These are phyloP conservation scores for Cyberlindnera petersonii DNA, from an alignment of 805 yeast species.

Conservation along the genomic window DNA sequence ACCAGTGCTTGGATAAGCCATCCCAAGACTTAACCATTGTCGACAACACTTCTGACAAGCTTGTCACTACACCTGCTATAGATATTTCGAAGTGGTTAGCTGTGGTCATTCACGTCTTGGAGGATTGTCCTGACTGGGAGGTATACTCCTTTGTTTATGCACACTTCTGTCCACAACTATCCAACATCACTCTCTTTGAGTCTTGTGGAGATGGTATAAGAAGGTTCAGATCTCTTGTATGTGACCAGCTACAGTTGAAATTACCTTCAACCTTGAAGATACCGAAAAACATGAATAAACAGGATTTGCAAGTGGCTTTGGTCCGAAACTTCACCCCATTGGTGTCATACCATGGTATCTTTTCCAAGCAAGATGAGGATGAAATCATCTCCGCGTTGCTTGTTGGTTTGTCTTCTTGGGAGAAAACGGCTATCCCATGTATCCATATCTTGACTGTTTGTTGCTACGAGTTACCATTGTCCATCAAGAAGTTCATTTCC, in stretches of 20 bases:
- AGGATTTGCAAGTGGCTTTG: slow-evolving; percentile 63
- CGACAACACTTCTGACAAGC: slow-evolving; percentile 23
- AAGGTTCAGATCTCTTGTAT: slow-evolving; percentile 42
- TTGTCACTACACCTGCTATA: slow-evolving; percentile 23
- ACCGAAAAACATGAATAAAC: slow-evolving; percentile 45
- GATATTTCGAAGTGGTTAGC: slow-evolving; percentile 51
- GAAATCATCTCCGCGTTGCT: slow-evolving; percentile 56
- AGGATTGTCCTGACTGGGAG: slow-evolving; percentile 63
- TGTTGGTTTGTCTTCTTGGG: slow-evolving; percentile 67
- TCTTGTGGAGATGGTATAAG: slow-evolving; percentile 36
- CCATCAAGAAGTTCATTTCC: slow-evolving; percentile 63
- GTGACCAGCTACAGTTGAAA: slow-evolving; percentile 55
- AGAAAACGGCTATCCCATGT: slow-evolving; percentile 72
- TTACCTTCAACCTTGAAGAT: slow-evolving; percentile 40
- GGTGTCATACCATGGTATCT: slow-evolving; percentile 53
- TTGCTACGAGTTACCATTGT: slow-evolving; percentile 74
- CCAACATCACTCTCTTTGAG: slow-evolving; percentile 51
- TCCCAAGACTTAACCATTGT: slow-evolving; percentile 25
- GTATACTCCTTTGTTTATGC: slow-evolving; percentile 61
- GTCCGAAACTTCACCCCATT: slow-evolving; percentile 60
- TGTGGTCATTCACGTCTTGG: slow-evolving; percentile 45
- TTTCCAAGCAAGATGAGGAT: slow-evolving; percentile 58
- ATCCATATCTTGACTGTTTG: slow-evolving; percentile 72
- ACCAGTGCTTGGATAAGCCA: slow-evolving; percentile 38
- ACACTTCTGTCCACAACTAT: slow-evolving; percentile 67